These are phyloP conservation scores for Trichophyton schoenleinii DNA, from an alignment of 2,329 filamentous ascomycete genomes.

Conservation along the genomic window DNA sequence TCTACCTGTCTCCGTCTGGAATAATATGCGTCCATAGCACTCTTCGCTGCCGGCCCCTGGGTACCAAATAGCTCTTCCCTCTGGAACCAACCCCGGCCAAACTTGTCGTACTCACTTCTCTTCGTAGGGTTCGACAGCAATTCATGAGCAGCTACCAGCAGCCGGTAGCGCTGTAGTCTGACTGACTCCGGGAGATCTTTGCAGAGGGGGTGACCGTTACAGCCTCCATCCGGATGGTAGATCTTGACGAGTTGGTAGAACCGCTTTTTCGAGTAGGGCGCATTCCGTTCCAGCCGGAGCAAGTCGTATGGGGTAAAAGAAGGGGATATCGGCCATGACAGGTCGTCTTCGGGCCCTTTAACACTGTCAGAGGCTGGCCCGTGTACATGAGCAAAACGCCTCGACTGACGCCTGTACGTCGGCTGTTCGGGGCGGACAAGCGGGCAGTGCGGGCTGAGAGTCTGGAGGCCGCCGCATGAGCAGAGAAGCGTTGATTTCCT, in stretches of 20 bases:
- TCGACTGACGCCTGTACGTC: slow-evolving; percentile 15
- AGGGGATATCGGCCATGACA: slow-evolving; percentile 33
- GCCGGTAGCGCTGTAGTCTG: slow-evolving; percentile 76
- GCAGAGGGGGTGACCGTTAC: slow-evolving; percentile 31
- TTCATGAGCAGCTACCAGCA: slow-evolving; percentile 76
- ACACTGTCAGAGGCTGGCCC: slow-evolving; percentile 13
- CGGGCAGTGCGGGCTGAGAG: slow-evolving; percentile 22
- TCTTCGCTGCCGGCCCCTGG: slow-evolving; percentile 2
- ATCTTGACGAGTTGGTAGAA: slow-evolving; percentile 91
- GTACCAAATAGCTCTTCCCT: slow-evolving; percentile 17
- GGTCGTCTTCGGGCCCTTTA: slow-evolving; percentile 15
- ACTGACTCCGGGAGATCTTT: slow-evolving; percentile 45
- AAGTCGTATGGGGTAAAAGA: slow-evolving; percentile 75
- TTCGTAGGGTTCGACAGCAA: slow-evolving; percentile 72
- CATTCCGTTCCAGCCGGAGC: slow-evolving; percentile 49
- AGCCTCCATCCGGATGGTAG: slow-evolving; percentile 74
- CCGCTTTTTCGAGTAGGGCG: slow-evolving; percentile 65
- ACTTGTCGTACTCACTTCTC: slow-evolving; percentile 67
- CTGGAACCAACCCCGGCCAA: slow-evolving; percentile 66
- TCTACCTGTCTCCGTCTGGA: slow-evolving; percentile 25
- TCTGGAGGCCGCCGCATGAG: slow-evolving; percentile 27
- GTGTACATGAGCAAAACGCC: slow-evolving; percentile 27
- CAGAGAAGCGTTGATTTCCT: slow-evolving; percentile 34
- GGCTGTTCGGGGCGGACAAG: slow-evolving; percentile 13
- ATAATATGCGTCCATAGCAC: slow-evolving; percentile 12